Evolutionary conservation across 805 yeast species (phyloP).

Genomic region (Suhomyces xylopsoci): DNA sequence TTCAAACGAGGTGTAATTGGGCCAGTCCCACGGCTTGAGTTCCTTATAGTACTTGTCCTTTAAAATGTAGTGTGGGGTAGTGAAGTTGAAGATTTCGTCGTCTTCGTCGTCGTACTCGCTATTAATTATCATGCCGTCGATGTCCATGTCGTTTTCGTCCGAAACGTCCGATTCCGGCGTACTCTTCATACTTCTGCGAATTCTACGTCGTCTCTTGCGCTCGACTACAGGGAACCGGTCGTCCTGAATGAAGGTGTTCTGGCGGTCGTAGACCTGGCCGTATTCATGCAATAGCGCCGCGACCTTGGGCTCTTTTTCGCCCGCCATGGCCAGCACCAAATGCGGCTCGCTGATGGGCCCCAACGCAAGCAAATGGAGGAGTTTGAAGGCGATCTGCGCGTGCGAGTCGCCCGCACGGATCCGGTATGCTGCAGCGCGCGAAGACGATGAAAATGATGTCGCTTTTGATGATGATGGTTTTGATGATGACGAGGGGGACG

Average conservation of each 20-base stretch:
- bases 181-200: constrained; percentile 26
- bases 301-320: constrained; percentile 20
- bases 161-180: neutral
- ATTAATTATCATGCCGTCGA: constrained; percentile 8
- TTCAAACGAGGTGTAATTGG: constrained; percentile 27
- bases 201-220: constrained; percentile 20
- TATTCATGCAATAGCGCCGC: constrained; percentile 27
- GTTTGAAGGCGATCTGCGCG: constrained; percentile 17
- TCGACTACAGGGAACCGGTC: constrained; percentile 24
- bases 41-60: constrained; percentile 43
- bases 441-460: neutral
- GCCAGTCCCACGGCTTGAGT: constrained; percentile 37
- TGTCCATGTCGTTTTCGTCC: constrained; percentile 7
- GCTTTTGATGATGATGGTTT: no score
- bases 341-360: constrained; percentile 41
- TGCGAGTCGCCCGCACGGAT: constrained; percentile 1
- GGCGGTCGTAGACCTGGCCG: constrained; percentile 24
- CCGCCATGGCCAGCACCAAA: constrained; percentile 17
- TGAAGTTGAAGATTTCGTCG: neutral
- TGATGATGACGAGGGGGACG: neutral
- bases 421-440: constrained; percentile 5
- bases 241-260: constrained; percentile 28
- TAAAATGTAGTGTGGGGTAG: constrained; percentile 20
- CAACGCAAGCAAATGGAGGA: constrained; percentile 46
- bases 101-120: constrained; percentile 9